phyloP scores from a whole-genome alignment of 2,329 filamentous ascomycete species.

The Albifimbria verrucaria region DNA sequence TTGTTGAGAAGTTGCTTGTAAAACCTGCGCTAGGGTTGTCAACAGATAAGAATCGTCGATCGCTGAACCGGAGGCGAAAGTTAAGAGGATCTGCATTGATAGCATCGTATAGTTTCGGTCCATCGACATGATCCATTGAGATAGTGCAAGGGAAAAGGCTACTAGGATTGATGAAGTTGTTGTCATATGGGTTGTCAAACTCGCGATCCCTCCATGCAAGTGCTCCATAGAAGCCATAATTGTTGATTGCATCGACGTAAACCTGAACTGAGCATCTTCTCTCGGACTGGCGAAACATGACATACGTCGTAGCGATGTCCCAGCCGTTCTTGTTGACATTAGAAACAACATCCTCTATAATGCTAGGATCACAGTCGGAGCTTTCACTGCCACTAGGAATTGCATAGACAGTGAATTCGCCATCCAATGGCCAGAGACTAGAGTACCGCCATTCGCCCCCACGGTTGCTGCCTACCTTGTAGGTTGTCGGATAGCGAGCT shows the following conservation, averaged over 20 bases:
- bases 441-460: slow-evolving; percentile 5
- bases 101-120: slow-evolving; percentile 6
- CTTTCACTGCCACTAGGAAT: neutral
- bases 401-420: slow-evolving; percentile 3
- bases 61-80: slow-evolving; percentile 12
- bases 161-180: neutral
- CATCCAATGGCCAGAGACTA: slow-evolving; percentile 6
- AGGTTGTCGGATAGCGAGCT: slow-evolving; percentile 12
- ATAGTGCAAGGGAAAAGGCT: neutral
- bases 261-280: neutral
- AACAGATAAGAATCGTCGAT: slow-evolving; percentile 7
- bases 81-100: slow-evolving; percentile 14
- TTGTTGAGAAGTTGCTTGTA: neutral
- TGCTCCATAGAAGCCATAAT: slow-evolving; percentile 1
- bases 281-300: slow-evolving; percentile 1
- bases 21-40: slow-evolving; percentile 1
- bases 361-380: neutral
- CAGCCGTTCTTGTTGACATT: slow-evolving; percentile 2
- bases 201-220: slow-evolving; percentile 3
- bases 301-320: slow-evolving; percentile 4
- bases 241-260: neutral
- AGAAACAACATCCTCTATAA: neutral
- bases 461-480: slow-evolving; percentile 4
- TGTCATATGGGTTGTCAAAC: slow-evolving; percentile 5
- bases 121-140: slow-evolving; percentile 4